Base-by-base conservation (phyloP, 139 green algal species). In the Auxenochlorella pyrenoidosa region DNA sequence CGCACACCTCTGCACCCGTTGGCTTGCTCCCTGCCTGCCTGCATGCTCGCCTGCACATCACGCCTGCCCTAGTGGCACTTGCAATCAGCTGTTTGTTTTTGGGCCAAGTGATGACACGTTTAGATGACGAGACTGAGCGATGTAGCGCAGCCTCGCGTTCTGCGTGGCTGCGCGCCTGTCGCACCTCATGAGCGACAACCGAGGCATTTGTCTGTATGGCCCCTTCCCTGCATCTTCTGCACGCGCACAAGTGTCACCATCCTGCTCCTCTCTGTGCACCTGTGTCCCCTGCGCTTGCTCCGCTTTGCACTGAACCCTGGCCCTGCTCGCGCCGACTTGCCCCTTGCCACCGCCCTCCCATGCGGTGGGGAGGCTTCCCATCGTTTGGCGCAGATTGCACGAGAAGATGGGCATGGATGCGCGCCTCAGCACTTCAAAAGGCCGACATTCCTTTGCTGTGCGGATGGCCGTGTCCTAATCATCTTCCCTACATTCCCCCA, bases 361-460 rank as follows among this genome's bases (percentile, higher is more conserved):
- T 85, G 80, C 80, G 80, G 80, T 85, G 80, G 80, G 60, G 80
- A 85, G 80, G 80, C 80, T 85, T 85, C 80, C 80, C 40, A 85
- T 85, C 58, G 58, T 59, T 85, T 85, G 80, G 80, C 80, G 80
- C 66, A 85, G 34, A 85, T 22, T 1, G 77, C 66, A 30, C 12
- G 40, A 36, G 80, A n/a, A 60, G 80, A 54, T 85, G 80, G 80
- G 80, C 80, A 85, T 85, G 80, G 80, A 12, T 77, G 80, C 80
- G 18, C 77, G 38, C 80, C 51, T 75, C 43, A 59, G 60, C 63
- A 38, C 26, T 22, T 5, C 16, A 16, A 10, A 60, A 60, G 80
- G 80, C 80, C 80, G 80, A 85, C 80, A 85, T 85, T 85, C 80
- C 80, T 75, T 60, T 51, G 38, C 80, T 76, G 80, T 19, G 60